Evolutionary conservation across 805 yeast genomes (phyloP).

Genomic region (Starmerella potacharoeniae): DNA sequence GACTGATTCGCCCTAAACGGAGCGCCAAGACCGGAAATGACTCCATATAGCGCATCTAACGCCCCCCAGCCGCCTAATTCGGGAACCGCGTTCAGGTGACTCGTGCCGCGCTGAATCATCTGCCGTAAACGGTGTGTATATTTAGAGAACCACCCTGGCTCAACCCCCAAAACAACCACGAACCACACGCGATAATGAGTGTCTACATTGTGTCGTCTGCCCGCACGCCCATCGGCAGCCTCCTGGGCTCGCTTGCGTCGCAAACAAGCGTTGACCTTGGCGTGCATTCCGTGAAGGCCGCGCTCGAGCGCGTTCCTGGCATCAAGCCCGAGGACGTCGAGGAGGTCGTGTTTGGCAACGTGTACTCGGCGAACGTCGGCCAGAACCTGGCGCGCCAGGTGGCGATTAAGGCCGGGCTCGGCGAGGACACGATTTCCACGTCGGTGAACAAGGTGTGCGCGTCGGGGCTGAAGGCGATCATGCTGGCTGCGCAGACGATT

Average conservation of each 20-base stretch:
- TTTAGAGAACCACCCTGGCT: not conserved
- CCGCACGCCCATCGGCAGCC: slow-evolving; percentile 93
- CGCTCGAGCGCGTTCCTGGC: slow-evolving; percentile 22
- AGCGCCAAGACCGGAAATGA: too few relatives aligned
- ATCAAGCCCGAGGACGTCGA: slow-evolving; percentile 20
- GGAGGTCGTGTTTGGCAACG: slow-evolving; percentile 37
- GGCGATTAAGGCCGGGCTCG: slow-evolving; percentile 81
- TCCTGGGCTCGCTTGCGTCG: slow-evolving; percentile 73
- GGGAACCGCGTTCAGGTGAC: not conserved
- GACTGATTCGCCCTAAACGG: too few relatives aligned
- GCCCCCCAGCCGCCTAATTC: not conserved
- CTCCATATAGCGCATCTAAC: not conserved
- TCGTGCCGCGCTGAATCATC: not conserved
- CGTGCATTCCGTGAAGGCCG: slow-evolving; percentile 66
- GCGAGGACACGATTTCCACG: slow-evolving; percentile 69
- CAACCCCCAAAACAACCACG: not conserved
- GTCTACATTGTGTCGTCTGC: slow-evolving; percentile 87
- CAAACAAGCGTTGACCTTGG: slow-evolving; percentile 78
- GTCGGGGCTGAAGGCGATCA: slow-evolving; percentile 85
- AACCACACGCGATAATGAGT: slow-evolving; percentile 7
- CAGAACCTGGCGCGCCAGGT: slow-evolving; percentile 99
- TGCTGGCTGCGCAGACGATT: slow-evolving; percentile 82
- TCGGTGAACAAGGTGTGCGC: slow-evolving; percentile 97
- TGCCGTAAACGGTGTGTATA: not conserved
- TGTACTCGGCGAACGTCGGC: slow-evolving; percentile 82